Evolutionary conservation across 139 green algal genomes (phyloP).

Genomic region (Gonium pectorale): DNA sequence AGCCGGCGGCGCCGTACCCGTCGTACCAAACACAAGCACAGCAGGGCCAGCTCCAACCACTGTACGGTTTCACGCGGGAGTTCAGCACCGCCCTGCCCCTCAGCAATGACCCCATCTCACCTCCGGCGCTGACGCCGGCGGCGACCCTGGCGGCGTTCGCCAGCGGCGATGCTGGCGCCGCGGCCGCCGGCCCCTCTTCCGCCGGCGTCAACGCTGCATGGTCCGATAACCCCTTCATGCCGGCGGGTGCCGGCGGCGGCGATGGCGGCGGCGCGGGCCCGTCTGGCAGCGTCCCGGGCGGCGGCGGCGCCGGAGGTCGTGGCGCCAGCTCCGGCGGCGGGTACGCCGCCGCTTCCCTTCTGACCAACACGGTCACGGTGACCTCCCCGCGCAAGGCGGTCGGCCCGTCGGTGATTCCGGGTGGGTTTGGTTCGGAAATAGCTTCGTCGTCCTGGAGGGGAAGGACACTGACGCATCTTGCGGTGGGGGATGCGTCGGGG

Average conservation of each 20-base stretch:
- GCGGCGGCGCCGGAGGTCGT: background rate
- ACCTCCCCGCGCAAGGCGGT: conserved; percentile 39
- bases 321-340: background rate
- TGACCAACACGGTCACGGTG: conserved; percentile 35
- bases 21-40: too few species aligned
- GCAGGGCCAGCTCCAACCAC: conserved; percentile 10
- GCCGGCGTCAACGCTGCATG: background rate
- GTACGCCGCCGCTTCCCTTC: conserved; percentile 30
- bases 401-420: conserved; percentile 11
- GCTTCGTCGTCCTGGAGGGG: too few species aligned
- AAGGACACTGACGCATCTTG: too few species aligned
- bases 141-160: too few species aligned
- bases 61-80: conserved; percentile 38
- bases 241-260: background rate
- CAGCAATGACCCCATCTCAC: conserved; percentile 22
- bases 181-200: too few species aligned
- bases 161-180: too few species aligned
- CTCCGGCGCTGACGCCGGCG: background rate
- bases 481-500: too few species aligned
- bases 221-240: conserved; percentile 27
- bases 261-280: background rate
- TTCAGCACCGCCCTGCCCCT: conserved; percentile 9
- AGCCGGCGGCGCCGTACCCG: background rate
- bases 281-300: background rate
- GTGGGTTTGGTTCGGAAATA: too few species aligned